These are phyloP conservation scores for Heimioporus sp. DNA, from an alignment of 768 basidiomycete genomes.

Conservation along the genomic window DNA sequence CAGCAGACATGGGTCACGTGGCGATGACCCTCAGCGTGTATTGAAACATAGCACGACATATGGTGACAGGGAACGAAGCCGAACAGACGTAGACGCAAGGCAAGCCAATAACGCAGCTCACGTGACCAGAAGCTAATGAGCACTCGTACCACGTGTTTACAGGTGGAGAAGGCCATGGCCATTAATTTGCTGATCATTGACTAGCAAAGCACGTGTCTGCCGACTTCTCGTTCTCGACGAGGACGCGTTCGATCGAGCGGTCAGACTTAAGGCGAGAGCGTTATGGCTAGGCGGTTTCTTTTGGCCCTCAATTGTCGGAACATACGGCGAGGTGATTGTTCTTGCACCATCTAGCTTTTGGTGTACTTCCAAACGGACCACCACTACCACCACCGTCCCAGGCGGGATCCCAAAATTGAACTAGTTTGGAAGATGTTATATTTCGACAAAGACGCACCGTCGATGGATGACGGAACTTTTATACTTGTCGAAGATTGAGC, in stretches of 20 bases:
- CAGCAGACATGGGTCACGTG: no score
- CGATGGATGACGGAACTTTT: conserved; percentile 68
- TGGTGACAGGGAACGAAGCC: no score
- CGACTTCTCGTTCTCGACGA: conserved; percentile 54
- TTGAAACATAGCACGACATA: no score
- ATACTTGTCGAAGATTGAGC: conserved; percentile 35
- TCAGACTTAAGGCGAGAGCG: conserved; percentile 53
- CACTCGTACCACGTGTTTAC: no score
- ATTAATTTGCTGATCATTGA: no score
- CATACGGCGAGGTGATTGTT: conserved; percentile 62
- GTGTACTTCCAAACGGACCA: conserved; percentile 32
- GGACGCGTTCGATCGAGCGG: conserved; percentile 66
- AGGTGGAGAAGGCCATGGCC: no score
- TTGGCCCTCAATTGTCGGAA: not conserved
- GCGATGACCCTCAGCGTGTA: no score
- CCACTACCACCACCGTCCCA: not conserved
- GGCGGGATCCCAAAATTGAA: conserved; percentile 31
- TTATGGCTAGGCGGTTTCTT: not conserved
- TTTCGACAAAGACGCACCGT: conserved; percentile 59
- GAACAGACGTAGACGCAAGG: no score
- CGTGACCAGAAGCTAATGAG: no score
- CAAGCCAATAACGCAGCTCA: no score
- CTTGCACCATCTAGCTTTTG: conserved; percentile 50
- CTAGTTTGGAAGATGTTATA: conserved; percentile 56
- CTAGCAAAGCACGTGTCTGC: conserved; percentile 62